A percentile compares a stretch with the other conserved stretches of the same genome.
Evolutionary conservation across 2,329 filamentous ascomycete species (phyloP).

Genomic region (Colletotrichum siamense): DNA sequence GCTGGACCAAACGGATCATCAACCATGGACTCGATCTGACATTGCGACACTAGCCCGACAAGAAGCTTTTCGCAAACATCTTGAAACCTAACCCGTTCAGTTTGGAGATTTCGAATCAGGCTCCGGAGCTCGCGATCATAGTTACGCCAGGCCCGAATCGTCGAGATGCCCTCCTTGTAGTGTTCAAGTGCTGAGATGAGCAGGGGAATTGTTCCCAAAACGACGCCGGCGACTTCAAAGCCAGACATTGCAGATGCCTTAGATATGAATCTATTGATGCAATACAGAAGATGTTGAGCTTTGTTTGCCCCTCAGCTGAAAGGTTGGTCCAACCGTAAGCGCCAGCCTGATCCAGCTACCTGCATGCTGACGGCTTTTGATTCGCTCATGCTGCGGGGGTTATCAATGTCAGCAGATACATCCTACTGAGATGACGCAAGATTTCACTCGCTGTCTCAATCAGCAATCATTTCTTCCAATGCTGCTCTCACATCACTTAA

Average conservation of each 20-base stretch:
- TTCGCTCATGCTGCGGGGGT: background rate
- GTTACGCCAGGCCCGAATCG: constrained; percentile 17
- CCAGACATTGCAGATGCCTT: background rate
- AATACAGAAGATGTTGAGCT: no score
- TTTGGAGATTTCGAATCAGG: constrained; percentile 27
- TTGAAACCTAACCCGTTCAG: constrained; percentile 29
- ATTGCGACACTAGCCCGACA: constrained; percentile 24
- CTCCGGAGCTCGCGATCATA: constrained; percentile 26
- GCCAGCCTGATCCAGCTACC: background rate
- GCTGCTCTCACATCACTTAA: no score
- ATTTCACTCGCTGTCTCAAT: no score
- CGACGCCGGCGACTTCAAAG: constrained; percentile 24
- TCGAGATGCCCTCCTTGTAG: constrained; percentile 26
- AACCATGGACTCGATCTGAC: constrained; percentile 33
- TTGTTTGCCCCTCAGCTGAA: background rate
- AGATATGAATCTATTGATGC: no score
- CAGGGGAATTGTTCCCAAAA: constrained; percentile 26
- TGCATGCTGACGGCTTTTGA: background rate
- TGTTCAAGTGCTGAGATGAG: constrained; percentile 23
- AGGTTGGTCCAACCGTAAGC: rapidly evolving
- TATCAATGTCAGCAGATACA: background rate
- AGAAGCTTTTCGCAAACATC: constrained; percentile 37
- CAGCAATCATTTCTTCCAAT: no score
- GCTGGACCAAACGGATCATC: constrained; percentile 29
- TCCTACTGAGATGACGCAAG: rapidly evolving